Evolutionary conservation across 2,329 filamentous ascomycete species (phyloP).

Genomic region (Corynespora cassiicola): DNA sequence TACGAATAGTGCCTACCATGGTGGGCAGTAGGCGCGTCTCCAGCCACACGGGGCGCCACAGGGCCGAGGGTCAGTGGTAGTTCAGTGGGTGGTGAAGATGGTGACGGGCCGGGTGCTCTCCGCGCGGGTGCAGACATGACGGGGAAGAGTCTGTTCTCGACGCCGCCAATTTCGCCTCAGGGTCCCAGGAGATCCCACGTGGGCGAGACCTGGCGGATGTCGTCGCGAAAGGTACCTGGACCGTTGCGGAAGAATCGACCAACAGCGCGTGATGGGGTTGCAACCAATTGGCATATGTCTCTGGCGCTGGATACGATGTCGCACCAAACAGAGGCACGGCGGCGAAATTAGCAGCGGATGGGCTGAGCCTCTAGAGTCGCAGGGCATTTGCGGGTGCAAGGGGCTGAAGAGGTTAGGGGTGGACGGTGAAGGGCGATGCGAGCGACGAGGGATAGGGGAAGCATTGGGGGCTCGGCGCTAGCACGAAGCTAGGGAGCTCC

Average conservation of each 20-base stretch:
- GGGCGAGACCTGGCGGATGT: slow-evolving; percentile 24
- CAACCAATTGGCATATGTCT: slow-evolving; percentile 19
- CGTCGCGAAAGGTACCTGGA: too few species aligned
- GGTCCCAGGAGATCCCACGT: slow-evolving; percentile 31
- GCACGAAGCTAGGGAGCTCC: slow-evolving; percentile 33
- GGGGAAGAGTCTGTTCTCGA: slow-evolving; percentile 30
- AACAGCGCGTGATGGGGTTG: slow-evolving; percentile 30
- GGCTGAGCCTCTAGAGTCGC: slow-evolving; percentile 13
- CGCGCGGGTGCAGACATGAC: slow-evolving; percentile 28
- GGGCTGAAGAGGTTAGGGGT: slow-evolving; percentile 21
- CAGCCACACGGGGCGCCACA: slow-evolving; percentile 22
- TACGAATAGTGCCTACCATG: too few species aligned
- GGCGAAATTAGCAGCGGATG: slow-evolving; percentile 33
- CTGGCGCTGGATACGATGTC: slow-evolving; percentile 24
- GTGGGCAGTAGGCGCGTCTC: too few species aligned
- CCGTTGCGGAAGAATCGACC: slow-evolving; percentile 16
- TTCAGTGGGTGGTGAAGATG: too few species aligned
- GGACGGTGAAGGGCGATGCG: slow-evolving; percentile 18
- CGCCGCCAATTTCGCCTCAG: slow-evolving; percentile 29
- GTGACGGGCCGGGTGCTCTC: slow-evolving; percentile 22
- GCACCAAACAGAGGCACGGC: slow-evolving; percentile 16
- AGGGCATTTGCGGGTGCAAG: slow-evolving; percentile 21
- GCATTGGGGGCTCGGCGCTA: slow-evolving; percentile 14
- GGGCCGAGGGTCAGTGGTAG: too few species aligned
- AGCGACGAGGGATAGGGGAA: slow-evolving; percentile 22